Percentiles rank a stretch among this genome's conserved stretches.
phyloP scores from a whole-genome alignment of 495 filamentous ascomycete species.

The Schizothecium vesticola region DNA sequence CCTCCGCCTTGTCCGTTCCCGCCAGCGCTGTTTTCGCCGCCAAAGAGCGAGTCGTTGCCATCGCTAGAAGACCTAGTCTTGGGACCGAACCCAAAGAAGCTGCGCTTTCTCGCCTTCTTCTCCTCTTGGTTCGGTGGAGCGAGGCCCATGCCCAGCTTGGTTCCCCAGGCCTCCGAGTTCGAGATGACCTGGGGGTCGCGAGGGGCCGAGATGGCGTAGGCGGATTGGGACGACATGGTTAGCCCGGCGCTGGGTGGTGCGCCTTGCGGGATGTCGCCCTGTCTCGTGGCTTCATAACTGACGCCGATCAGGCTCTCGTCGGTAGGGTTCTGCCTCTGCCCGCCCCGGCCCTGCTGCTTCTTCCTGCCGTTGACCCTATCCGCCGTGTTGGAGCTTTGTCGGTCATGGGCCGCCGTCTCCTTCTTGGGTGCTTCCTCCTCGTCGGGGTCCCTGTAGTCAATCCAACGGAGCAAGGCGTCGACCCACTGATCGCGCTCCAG shows the following conservation, averaged over 20 bases:
- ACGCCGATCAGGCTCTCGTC: slow-evolving; percentile 64
- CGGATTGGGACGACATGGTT: slow-evolving; percentile 31
- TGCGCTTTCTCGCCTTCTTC: slow-evolving; percentile 78
- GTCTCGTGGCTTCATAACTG: slow-evolving; percentile 77
- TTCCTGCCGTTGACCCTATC: slow-evolving; percentile 46
- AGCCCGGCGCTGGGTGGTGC: slow-evolving; percentile 20
- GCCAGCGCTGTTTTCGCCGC: slow-evolving; percentile 26
- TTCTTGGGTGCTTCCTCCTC: slow-evolving; percentile 40
- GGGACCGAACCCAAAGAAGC: slow-evolving; percentile 85
- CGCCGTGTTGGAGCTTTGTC: slow-evolving; percentile 26
- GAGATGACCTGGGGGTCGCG: slow-evolving; percentile 83
- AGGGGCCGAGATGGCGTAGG: slow-evolving; percentile 75
- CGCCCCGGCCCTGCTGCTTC: slow-evolving; percentile 39
- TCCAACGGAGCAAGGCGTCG: slow-evolving; percentile 78
- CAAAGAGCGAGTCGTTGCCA: slow-evolving; percentile 43
- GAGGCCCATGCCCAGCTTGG: slow-evolving; percentile 47
- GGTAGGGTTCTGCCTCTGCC: slow-evolving; percentile 21
- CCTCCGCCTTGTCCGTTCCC: slow-evolving; percentile 19
- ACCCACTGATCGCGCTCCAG: slow-evolving; percentile 92
- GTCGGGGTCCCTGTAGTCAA: slow-evolving; percentile 65
- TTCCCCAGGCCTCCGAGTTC: slow-evolving; percentile 82
- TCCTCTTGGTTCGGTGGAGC: slow-evolving; percentile 58
- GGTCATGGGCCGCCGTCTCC: slow-evolving; percentile 29
- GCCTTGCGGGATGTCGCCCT: slow-evolving; percentile 51
- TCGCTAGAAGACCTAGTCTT: slow-evolving; percentile 47